These are phyloP conservation scores for Boeremia exigua DNA, from an alignment of 2,329 filamentous ascomycete species.

Conservation along the genomic window DNA sequence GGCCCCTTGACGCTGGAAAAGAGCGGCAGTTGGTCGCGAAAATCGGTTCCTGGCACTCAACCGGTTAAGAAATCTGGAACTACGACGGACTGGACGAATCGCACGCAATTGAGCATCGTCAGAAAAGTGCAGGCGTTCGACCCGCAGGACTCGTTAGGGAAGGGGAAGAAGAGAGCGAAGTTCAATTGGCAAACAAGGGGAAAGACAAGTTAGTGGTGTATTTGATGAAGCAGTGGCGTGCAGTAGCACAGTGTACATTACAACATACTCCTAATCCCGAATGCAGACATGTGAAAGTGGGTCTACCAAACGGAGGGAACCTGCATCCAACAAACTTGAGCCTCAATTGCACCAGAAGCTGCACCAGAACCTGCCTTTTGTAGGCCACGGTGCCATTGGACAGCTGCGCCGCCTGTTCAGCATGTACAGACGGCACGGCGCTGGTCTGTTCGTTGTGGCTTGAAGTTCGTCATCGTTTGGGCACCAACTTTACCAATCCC, in stretches of 20 bases:
- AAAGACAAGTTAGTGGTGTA: neutral
- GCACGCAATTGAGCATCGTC: too few species aligned
- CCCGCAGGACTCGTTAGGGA: neutral
- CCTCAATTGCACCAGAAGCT: neutral
- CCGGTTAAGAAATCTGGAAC: too few species aligned
- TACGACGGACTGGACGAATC: too few species aligned
- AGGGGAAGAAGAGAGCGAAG: neutral
- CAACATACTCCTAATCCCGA: neutral
- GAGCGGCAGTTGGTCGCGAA: too few species aligned
- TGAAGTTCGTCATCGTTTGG: slow-evolving; percentile 15
- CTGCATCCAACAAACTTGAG: neutral
- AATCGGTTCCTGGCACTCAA: too few species aligned
- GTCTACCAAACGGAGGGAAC: slow-evolving; percentile 4
- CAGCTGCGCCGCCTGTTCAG: neutral
- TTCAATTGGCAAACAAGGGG: neutral
- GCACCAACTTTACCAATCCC: slow-evolving; percentile 9
- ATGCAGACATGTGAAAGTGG: slow-evolving; percentile 15
- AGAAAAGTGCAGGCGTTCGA: too few species aligned
- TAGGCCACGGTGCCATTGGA: neutral
- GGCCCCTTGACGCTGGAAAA: too few species aligned
- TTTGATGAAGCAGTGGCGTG: neutral
- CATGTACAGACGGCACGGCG: neutral
- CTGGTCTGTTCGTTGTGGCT: neutral
- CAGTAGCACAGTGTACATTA: neutral
- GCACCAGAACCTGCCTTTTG: neutral